phyloP scores from a whole-genome alignment of 23 red algal genomes.

The Gracilaria domingensis region DNA sequence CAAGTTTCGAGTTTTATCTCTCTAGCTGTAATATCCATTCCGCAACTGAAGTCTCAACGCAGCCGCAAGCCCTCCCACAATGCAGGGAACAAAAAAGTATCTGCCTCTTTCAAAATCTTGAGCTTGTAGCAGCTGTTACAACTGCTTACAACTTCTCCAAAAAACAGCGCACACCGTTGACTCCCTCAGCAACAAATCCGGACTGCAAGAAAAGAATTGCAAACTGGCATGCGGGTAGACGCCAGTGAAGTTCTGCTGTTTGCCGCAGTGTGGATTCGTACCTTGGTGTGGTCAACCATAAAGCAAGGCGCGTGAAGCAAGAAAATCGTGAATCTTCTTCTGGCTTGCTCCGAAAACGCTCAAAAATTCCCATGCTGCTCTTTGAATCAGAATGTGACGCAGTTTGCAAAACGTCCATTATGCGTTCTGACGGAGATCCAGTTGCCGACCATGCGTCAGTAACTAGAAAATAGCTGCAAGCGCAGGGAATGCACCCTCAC shows the following conservation, averaged over 20 bases:
- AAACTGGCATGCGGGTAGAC: constrained; percentile 58
- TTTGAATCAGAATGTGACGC: constrained; percentile 23
- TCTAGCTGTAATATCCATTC: constrained; percentile 37
- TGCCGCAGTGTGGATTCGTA: constrained; percentile 21
- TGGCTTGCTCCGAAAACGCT: constrained; percentile 26
- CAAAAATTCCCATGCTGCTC: constrained; percentile 35
- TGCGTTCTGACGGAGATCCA: constrained; percentile 26
- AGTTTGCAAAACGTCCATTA: constrained; percentile 34
- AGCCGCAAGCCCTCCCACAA: constrained; percentile 40
- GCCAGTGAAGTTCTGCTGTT: constrained; percentile 55
- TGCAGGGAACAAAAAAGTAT: constrained; percentile 62
- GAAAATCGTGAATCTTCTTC: constrained; percentile 53
- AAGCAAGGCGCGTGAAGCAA: constrained; percentile 32
- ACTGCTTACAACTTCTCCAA: constrained; percentile 45
- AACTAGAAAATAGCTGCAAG: constrained; percentile 54
- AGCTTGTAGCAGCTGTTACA: constrained; percentile 33
- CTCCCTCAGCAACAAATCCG: constrained; percentile 26
- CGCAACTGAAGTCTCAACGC: constrained; percentile 38
- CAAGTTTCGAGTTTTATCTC: not conserved
- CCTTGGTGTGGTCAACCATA: constrained; percentile 51
- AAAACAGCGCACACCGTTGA: constrained; percentile 51
- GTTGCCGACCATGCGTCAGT: constrained; percentile 36
- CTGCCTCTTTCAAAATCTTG: constrained; percentile 18
- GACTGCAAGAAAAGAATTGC: constrained; percentile 47
- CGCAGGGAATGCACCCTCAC: constrained; percentile 49